Base-by-base conservation (phyloP, 345 rosid species). In the Capsella bursapastoris region DNA sequence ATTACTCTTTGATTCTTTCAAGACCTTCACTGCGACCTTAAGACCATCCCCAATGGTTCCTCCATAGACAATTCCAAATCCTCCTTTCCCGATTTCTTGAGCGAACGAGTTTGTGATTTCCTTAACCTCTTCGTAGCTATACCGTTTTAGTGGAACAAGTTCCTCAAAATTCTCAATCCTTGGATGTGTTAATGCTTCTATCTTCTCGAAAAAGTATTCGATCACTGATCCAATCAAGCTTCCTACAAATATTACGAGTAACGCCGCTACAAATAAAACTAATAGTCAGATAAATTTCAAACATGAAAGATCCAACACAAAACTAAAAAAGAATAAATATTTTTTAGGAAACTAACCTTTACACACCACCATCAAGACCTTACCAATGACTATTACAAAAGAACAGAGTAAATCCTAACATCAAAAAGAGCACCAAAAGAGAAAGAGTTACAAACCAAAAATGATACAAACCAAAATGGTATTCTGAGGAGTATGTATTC, bases 11-110 rank as follows among this genome's bases (percentile, higher is more conserved):
- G 45, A 47, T 15, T 53, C 44, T 3, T 53, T 70, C 40, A 78
- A 64, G 49, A 78, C 69, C 60, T 78, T 81, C 25, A 81, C 84
- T 1, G 77, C 82, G 35, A 74, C 73, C 31, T 32, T 52, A 48
- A 22, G 31, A 9, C 57, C 57, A 1, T 48, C 58, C n/a, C 68
- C 67, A 25, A 71, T 25, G 57, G 37, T 70, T 7, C 77, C 79
- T 66, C 32, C 57, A 4, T 72, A 63, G 1, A 72, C 76, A 12
- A 18, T 72, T 40, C 76, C 70, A 8, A 52, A 78, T 7, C 82
- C 82, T 66, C 82, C 77, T 78, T 49, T 73, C 16, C 84, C 82
- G 0, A 78, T 51, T 55, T 69, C 58, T 64, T 55, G 58, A 0
- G 52, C 25, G 48, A 78, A 78, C 16, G 77, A 78, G 28, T 61